Conservation (phyloP, 768 basidiomycete genomes). For the Hericium rajendrae region DNA sequence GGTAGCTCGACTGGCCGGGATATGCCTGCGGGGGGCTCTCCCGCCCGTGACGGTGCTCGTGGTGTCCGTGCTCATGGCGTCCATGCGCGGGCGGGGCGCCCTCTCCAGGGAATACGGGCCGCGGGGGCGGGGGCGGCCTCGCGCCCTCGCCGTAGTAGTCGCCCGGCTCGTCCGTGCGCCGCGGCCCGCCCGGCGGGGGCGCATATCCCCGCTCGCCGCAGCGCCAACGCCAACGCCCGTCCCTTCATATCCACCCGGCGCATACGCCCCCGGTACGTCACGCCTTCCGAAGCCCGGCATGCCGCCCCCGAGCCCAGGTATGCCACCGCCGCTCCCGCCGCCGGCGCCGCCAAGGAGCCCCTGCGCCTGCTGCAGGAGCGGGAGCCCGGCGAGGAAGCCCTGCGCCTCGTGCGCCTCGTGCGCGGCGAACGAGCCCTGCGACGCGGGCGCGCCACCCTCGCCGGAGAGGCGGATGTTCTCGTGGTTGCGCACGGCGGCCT, state of each 20-base stretch:
- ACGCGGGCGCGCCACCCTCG: constrained; percentile 36
- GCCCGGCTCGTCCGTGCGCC: not conserved
- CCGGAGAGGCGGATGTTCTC: constrained; percentile 54
- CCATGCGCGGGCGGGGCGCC: not conserved
- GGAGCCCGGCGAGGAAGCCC: constrained; percentile 36
- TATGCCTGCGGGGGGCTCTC: not conserved
- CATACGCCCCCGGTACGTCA: not conserved
- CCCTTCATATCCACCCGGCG: not conserved
- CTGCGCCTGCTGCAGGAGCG: constrained; percentile 36
- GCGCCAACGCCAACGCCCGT: not conserved
- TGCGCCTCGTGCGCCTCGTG: constrained; percentile 41
- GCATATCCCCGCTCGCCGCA: not conserved
- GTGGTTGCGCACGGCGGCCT: constrained; percentile 61
- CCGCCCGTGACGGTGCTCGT: not conserved
- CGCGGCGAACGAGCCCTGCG: constrained; percentile 40
- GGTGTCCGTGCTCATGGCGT: not conserved
- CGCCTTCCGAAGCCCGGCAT: constrained; percentile 1
- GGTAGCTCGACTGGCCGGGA: constrained; percentile 8
- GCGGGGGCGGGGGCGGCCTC: not conserved
- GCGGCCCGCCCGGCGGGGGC: not conserved
- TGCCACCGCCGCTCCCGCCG: constrained; percentile 12
- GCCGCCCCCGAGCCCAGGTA: too few relatives aligned
- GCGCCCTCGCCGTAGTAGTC: constrained; percentile 3
- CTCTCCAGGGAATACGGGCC: not conserved
- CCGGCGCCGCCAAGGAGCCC: constrained; percentile 23